Percentiles rank a stretch among this genome's conserved stretches.
These are phyloP conservation scores for Aspergillus transmontanensis DNA, from an alignment of 2,329 filamentous ascomycete genomes.

Conservation along the genomic window DNA sequence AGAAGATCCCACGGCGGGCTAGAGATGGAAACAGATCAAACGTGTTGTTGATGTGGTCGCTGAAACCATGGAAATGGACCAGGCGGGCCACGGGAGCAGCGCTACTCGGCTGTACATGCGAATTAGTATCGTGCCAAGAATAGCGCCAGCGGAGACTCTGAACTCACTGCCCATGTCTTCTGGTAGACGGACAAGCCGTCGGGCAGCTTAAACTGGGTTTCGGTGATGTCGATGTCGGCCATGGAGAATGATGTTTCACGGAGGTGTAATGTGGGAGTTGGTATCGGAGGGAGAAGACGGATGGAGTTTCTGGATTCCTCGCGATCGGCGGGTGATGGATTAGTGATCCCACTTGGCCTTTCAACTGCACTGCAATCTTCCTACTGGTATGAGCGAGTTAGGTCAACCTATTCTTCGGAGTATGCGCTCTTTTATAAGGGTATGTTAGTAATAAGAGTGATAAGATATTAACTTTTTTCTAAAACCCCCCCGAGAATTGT, in stretches of 20 bases:
- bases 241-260: neutral
- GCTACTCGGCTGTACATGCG: neutral
- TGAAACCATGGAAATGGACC: constrained; percentile 16
- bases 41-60: constrained; percentile 14
- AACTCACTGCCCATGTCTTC: constrained; percentile 16
- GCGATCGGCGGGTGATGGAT: neutral
- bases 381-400: neutral
- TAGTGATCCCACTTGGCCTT: neutral
- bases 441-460: no score
- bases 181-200: constrained; percentile 11
- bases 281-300: neutral
- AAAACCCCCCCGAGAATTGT: no score
- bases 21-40: constrained; percentile 8
- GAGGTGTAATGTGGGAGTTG: neutral
- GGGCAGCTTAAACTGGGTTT: constrained; percentile 9
- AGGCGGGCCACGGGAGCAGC: constrained; percentile 5
- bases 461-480: no score
- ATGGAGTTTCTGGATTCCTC: neutral
- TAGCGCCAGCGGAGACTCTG: neutral
- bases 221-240: constrained; percentile 11
- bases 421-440: no score
- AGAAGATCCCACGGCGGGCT: constrained; percentile 8
- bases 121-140: neutral
- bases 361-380: neutral
- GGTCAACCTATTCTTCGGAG: neutral